Percentiles rank a stretch among this genome's conserved stretches.
Evolutionary conservation across 1,139 yeast species (phyloP).

Genomic region (Wickerhamomyces sp.): DNA sequence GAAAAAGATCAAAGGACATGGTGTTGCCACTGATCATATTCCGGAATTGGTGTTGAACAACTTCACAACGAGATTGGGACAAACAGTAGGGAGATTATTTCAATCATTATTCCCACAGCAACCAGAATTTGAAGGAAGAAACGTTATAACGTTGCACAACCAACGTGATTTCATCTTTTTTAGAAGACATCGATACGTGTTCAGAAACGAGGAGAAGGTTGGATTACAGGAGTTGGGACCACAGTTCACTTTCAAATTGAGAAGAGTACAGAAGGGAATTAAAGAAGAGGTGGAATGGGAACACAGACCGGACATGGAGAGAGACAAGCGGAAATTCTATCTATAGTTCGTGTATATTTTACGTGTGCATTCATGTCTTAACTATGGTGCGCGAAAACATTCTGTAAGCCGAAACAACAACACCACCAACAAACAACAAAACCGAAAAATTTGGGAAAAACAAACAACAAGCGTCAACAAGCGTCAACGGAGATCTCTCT

Average conservation of each 20-base stretch:
- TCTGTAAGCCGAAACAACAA: no score
- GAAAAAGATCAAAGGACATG: conserved; percentile 79
- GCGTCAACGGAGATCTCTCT: no score
- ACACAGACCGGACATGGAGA: conserved; percentile 93
- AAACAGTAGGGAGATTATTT: conserved; percentile 85
- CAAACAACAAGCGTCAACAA: no score
- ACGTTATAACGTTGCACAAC: conserved; percentile 90
- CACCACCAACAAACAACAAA: no score
- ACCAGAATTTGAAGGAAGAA: conserved; percentile 93
- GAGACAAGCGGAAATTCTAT: conserved; percentile 89
- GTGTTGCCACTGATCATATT: conserved; percentile 80
- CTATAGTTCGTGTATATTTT: conserved; percentile 38
- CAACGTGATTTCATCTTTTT: conserved; percentile 94
- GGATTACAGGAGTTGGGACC: conserved; percentile 97
- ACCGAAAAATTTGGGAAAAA: no score
- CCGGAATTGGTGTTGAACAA: conserved; percentile 92
- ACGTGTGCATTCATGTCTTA: no score
- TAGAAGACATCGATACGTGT: conserved; percentile 89
- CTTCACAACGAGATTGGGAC: conserved; percentile 87
- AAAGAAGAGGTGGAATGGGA: conserved; percentile 95
- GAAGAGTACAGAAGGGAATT: conserved; percentile 87
- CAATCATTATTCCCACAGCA: conserved; percentile 88
- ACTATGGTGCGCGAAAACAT: no score
- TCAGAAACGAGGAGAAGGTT: conserved; percentile 83
- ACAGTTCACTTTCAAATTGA: conserved; percentile 82